Evolutionary conservation across 257 asterid species (phyloP).

Genomic region (Fraxinus pennsylvanica): DNA sequence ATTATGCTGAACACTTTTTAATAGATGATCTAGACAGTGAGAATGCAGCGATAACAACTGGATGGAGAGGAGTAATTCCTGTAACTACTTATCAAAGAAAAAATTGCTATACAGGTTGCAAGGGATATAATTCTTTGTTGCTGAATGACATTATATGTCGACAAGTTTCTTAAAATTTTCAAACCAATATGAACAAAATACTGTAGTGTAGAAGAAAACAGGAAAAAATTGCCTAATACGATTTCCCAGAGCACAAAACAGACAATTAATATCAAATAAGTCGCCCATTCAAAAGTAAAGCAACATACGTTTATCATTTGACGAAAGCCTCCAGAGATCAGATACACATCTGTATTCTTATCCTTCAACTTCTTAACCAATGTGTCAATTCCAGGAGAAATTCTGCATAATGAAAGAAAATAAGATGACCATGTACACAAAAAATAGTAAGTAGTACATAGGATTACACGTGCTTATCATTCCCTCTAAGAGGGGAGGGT

Average conservation of each 20-base stretch:
- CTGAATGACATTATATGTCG: neutral
- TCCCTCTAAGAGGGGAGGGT: neutral
- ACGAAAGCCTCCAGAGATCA: constrained; percentile 92
- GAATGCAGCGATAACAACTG: neutral
- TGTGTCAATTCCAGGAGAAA: constrained; percentile 86
- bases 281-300: constrained; percentile 17
- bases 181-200: too few relatives aligned
- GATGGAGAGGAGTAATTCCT: neutral
- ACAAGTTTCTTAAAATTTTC: too few relatives aligned
- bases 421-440: constrained; percentile 18
- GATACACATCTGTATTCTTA: constrained; percentile 58
- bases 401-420: constrained; percentile 45
- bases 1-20: too few relatives aligned
- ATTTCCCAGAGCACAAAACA: neutral
- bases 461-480: neutral
- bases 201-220: neutral
- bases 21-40: neutral
- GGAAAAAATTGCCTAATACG: neutral
- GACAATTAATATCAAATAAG: constrained; percentile 7
- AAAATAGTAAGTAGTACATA: neutral
- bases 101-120: neutral
- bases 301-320: constrained; percentile 86
- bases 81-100: neutral
- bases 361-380: constrained; percentile 71
- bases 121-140: neutral